A percentile compares a stretch with the other conserved stretches of the same genome.
phyloP scores from a whole-genome alignment of 2,329 filamentous ascomycete species.

The Fusarium compactum region DNA sequence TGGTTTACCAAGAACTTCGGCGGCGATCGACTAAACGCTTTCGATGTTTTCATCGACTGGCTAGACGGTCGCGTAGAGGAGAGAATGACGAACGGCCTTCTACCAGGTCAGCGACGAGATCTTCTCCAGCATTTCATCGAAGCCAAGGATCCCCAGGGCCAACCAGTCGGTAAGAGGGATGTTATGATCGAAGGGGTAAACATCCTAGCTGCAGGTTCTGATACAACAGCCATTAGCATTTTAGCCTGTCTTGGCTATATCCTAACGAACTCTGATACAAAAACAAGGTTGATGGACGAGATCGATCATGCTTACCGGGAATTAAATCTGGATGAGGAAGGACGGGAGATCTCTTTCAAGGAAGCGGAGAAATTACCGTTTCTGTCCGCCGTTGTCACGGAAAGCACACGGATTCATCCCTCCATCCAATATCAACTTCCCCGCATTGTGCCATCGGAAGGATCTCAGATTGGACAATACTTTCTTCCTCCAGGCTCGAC shows the following conservation, averaged over 20 bases:
- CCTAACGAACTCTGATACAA: not conserved
- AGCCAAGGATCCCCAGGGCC: slow-evolving; percentile 6
- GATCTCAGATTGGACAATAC: slow-evolving; percentile 1
- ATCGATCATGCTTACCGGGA: slow-evolving; percentile 10
- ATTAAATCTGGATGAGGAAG: not conserved
- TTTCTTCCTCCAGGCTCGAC: slow-evolving; percentile 2
- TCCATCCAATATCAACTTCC: slow-evolving; percentile 34
- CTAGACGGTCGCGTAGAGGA: slow-evolving; percentile 13
- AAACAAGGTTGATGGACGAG: slow-evolving; percentile 9
- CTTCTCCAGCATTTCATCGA: slow-evolving; percentile 26
- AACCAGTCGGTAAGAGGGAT: slow-evolving; percentile 5
- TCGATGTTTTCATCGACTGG: slow-evolving; percentile 24
- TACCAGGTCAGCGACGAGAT: slow-evolving; percentile 3
- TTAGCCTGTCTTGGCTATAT: slow-evolving; percentile 17
- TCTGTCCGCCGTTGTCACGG: slow-evolving; percentile 14
- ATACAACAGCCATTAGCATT: slow-evolving; percentile 24
- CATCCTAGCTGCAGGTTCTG: slow-evolving; percentile 24
- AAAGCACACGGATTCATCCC: slow-evolving; percentile 18
- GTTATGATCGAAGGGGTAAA: slow-evolving; percentile 32
- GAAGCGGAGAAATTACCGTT: slow-evolving; percentile 20
- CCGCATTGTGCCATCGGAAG: not conserved
- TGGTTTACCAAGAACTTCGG: slow-evolving; percentile 4
- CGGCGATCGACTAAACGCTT: slow-evolving; percentile 13
- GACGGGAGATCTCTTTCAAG: slow-evolving; percentile 24
- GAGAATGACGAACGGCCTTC: slow-evolving; percentile 6